Conservation (phyloP, 257 asterid genomes). For the Solanum appendiculatum region DNA sequence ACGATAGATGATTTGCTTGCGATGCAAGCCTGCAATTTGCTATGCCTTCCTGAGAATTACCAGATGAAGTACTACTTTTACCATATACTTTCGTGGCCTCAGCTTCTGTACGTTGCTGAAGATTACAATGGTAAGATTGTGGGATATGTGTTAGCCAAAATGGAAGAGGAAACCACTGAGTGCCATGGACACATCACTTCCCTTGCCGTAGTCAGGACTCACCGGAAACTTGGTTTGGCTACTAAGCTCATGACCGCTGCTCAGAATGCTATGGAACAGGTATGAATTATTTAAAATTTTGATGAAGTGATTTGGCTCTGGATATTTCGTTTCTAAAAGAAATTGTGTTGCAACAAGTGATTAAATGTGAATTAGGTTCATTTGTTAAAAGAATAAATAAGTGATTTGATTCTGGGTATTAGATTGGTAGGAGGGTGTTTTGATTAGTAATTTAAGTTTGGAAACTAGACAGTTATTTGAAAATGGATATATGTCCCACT, state of each 20-base stretch:
- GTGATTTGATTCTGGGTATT: not conserved
- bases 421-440: not conserved
- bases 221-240: constrained; percentile 89
- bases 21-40: constrained; percentile 92
- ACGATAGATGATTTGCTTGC: constrained; percentile 82
- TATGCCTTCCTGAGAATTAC: constrained; percentile 93
- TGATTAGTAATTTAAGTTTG: not conserved
- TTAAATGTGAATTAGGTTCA: not conserved
- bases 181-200: constrained; percentile 99
- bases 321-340: not conserved
- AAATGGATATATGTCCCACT: not conserved
- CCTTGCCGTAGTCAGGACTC: constrained; percentile 96
- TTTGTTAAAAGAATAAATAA: not conserved
- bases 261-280: constrained; percentile 98
- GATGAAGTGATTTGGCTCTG: not conserved
- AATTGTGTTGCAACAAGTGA: not conserved
- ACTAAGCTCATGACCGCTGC: constrained; percentile 99
- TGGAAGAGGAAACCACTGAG: constrained; percentile 95
- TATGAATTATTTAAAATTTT: not conserved
- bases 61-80: constrained; percentile 96
- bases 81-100: constrained; percentile 99
- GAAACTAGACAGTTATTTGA: not conserved
- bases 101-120: constrained; percentile 93
- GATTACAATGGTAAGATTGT: constrained; percentile 95
- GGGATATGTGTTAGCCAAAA: constrained; percentile 90